Evolutionary conservation across 495 filamentous ascomycete genomes (phyloP).

Genomic region (Tuber umbilicatum): DNA sequence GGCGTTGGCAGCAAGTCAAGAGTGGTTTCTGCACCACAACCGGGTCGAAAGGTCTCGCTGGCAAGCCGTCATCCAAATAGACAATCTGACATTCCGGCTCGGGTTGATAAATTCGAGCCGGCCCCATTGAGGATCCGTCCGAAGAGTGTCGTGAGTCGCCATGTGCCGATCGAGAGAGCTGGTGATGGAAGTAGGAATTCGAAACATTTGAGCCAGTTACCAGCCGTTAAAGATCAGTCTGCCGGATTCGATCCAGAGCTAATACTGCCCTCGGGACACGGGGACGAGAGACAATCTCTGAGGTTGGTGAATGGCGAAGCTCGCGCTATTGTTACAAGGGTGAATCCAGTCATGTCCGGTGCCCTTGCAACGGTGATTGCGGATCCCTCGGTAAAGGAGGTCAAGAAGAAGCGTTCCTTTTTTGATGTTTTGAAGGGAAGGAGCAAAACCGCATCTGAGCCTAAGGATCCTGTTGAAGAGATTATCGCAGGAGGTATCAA

Average conservation of each 20-base stretch:
- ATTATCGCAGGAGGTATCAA: neutral
- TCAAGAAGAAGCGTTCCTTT: constrained; percentile 32
- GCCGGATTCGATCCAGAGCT: neutral
- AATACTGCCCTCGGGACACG: neutral
- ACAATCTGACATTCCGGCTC: neutral
- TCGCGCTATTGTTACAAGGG: neutral
- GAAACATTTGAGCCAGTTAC: neutral
- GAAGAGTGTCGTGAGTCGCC: constrained; percentile 4
- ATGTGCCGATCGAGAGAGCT: neutral
- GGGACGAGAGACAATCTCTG: neutral
- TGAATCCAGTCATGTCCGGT: neutral
- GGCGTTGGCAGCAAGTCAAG: constrained; percentile 10
- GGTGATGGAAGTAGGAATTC: neutral
- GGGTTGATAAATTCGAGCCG: neutral
- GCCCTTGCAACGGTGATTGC: neutral
- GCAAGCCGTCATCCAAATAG: neutral
- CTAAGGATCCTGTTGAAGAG: constrained; percentile 8
- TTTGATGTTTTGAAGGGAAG: constrained; percentile 26
- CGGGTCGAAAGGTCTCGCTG: constrained; percentile 8
- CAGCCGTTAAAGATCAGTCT: neutral
- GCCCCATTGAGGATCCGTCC: constrained; percentile 6
- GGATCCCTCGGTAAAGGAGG: neutral
- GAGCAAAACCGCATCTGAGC: neutral
- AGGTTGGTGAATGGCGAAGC: neutral
- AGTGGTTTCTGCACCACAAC: constrained; percentile 29